phyloP scores from a whole-genome alignment of 106 monocot genomes.

The Dendrobium huoshanense region DNA sequence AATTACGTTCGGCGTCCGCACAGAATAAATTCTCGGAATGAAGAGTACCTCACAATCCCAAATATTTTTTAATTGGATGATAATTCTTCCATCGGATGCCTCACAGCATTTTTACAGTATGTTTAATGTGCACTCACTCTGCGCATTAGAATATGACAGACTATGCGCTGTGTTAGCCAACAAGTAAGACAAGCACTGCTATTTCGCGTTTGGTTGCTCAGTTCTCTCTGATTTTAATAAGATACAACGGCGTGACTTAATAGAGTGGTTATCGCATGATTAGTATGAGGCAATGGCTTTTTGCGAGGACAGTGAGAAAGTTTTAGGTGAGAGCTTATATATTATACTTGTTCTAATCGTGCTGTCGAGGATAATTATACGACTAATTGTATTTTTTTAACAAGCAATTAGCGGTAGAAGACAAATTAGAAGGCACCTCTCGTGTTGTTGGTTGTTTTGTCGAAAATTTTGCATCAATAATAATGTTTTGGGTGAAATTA shows the following conservation, averaged over 20 bases:
- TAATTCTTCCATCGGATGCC: no score
- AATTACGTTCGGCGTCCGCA: no score
- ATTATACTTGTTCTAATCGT: background rate
- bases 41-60: no score
- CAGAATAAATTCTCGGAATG: no score
- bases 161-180: no score
- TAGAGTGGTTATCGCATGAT: background rate
- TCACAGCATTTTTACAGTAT: no score
- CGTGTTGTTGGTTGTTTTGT: background rate
- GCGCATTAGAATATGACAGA: no score
- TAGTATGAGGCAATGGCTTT: background rate
- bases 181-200: no score
- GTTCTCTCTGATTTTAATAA: background rate
- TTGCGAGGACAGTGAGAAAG: background rate
- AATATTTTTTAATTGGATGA: no score
- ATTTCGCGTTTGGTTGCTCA: no score
- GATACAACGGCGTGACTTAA: background rate
- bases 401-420: background rate
- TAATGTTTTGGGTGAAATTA: background rate
- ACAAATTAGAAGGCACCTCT: background rate
- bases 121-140: no score
- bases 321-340: conserved; percentile 2
- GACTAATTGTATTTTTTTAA: background rate
- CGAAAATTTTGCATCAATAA: background rate
- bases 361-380: background rate